Evolutionary conservation across 371 early-diverging fungal genomes (phyloP), one percentile per base, ranked within the genome.

Genomic region (Phascolomyces articulosus): DNA sequence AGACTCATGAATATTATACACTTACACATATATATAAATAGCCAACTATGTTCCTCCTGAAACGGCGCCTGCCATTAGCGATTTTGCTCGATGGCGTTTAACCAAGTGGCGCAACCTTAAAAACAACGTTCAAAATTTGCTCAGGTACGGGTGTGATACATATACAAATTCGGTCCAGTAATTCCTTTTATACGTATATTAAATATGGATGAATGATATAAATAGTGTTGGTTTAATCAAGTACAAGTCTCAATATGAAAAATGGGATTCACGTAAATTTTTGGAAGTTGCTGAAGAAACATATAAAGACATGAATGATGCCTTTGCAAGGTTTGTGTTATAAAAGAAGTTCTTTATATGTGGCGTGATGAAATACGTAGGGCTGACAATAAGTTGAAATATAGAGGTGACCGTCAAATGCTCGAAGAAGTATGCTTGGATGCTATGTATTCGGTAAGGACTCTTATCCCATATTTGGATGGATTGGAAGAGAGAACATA

Each of bases 301-400:
- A 10, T 89, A 89, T 71, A 85, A 84, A 57, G 78, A 80, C 54
- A 90, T 91, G 91, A 91, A 91, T 62, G 87, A 85, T 69, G 89
- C 90, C 8, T 91, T 87, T 69, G 89, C 91, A 28, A 78, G 82
- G 79, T 84, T 72, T 55, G 54, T 28, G 34, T 34, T 34, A 11
- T 9, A 9, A 34, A 9, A 11, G 34, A 34, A 0, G 0, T 34
- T 10, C 18, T 20, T 47, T 48, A 6, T 44, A 59, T 28, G 3
- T 28, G 27, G 15, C 18, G 28, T 40, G 20, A 21, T 47, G 16
- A 16, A 13, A 13, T 47, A 20, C 16, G 16, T 47, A n/a, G 8
- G 6, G 6, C 21, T 47, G 6, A n/a, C n/a, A n/a, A n/a, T 20
- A 11, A 6, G 20, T 47, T n/a, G 28, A 27, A 26, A 24, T 48